Conservation (phyloP, 495 filamentous ascomycete genomes). For the Pyronema omphalodes region DNA sequence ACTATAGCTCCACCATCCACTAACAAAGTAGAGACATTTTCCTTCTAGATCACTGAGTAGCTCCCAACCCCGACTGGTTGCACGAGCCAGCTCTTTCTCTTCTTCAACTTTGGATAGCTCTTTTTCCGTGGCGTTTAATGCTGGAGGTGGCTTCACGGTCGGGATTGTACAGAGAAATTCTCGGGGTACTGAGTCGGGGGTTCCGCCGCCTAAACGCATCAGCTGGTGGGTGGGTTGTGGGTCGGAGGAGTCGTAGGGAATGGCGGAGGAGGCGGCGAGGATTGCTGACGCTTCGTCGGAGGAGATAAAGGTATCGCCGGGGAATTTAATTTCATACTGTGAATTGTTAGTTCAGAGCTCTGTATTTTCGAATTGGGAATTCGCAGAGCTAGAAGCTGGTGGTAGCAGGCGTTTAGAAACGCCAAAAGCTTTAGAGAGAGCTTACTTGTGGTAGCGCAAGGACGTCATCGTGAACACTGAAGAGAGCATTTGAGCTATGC, state of each 20-base stretch:
- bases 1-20: constrained; percentile 92
- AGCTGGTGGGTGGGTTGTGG: constrained; percentile 39
- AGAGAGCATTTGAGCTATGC: constrained; percentile 23
- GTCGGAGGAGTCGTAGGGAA: constrained; percentile 7
- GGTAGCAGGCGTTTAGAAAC: not conserved
- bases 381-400: not conserved
- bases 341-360: not conserved
- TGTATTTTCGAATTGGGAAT: not conserved
- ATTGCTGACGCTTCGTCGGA: constrained; percentile 39
- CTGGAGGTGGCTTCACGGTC: constrained; percentile 36
- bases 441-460: constrained; percentile 78
- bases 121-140: constrained; percentile 40
- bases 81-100: constrained; percentile 66
- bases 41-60: constrained; percentile 76
- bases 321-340: constrained; percentile 69
- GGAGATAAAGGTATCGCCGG: constrained; percentile 47
- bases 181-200: constrained; percentile 4
- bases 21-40: constrained; percentile 73
- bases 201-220: constrained; percentile 48
- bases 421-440: not conserved
- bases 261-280: not conserved
- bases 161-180: constrained; percentile 73
- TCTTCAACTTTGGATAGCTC: constrained; percentile 52
- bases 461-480: constrained; percentile 78
- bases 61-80: constrained; percentile 71